These are phyloP conservation scores for Phialophora expanda DNA, from an alignment of 2,329 filamentous ascomycete genomes.

Conservation along the genomic window DNA sequence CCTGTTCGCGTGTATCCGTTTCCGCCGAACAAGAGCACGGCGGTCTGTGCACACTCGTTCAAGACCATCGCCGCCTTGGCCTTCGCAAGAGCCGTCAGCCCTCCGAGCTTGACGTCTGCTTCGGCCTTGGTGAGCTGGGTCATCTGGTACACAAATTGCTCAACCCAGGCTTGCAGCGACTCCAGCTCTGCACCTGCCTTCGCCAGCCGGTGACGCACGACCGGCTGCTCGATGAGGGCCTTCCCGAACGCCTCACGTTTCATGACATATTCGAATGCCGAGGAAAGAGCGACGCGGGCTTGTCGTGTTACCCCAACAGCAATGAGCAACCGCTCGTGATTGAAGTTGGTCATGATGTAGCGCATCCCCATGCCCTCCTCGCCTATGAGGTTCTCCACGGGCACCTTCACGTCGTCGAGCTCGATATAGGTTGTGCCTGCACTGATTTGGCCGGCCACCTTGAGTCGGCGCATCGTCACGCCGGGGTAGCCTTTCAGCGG, in stretches of 20 bases:
- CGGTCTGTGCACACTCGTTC: conserved; percentile 71
- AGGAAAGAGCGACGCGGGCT: conserved; percentile 63
- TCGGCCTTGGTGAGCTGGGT: conserved; percentile 60
- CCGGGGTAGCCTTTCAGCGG: conserved; percentile 71
- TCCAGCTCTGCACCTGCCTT: conserved; percentile 72
- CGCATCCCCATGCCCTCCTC: conserved; percentile 73
- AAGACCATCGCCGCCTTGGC: conserved; percentile 73
- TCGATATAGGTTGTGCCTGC: conserved; percentile 77
- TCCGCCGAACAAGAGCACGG: conserved; percentile 73
- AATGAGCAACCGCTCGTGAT: conserved; percentile 74
- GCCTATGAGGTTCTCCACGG: conserved; percentile 72
- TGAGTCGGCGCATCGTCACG: conserved; percentile 70
- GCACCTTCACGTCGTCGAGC: conserved; percentile 75
- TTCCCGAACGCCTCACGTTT: conserved; percentile 72
- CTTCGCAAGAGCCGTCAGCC: conserved; percentile 73
- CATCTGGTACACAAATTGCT: conserved; percentile 50
- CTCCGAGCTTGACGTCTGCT: conserved; percentile 63
- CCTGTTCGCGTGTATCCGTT: conserved; percentile 73
- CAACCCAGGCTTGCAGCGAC: conserved; percentile 72
- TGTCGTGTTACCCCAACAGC: conserved; percentile 67
- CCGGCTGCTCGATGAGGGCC: conserved; percentile 73
- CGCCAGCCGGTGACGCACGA: conserved; percentile 74
- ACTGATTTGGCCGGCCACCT: conserved; percentile 67
- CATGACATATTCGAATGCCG: conserved; percentile 67
- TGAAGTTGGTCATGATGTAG: conserved; percentile 80